These are phyloP conservation scores for Balakata baccata DNA, from an alignment of 345 rosid genomes.

Conservation along the genomic window DNA sequence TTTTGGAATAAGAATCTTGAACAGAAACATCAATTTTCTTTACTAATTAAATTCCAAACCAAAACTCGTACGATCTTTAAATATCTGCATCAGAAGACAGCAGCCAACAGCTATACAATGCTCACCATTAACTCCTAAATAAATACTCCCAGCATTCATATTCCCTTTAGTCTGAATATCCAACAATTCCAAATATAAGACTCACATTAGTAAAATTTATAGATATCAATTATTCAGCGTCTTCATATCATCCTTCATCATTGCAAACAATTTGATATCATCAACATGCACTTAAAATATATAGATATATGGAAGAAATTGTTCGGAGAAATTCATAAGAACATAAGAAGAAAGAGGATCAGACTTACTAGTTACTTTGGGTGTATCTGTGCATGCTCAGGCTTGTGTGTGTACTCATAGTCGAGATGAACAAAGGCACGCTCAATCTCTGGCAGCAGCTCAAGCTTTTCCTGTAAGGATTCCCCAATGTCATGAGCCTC, in stretches of 20 bases:
- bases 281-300: neutral
- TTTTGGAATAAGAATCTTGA: neutral
- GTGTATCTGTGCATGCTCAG: slow-evolving; percentile 66
- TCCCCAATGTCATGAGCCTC: slow-evolving; percentile 96
- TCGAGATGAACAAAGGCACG: slow-evolving; percentile 98
- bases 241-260: neutral
- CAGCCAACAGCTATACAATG: neutral
- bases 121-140: neutral
- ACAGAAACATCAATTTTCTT: neutral
- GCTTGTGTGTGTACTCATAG: slow-evolving; percentile 89
- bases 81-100: neutral
- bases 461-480: slow-evolving; percentile 85
- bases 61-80: neutral
- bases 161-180: neutral
- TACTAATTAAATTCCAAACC: neutral
- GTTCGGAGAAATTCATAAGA: neutral
- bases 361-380: neutral
- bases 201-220: neutral
- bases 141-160: neutral
- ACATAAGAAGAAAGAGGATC: neutral
- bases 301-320: neutral
- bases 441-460: slow-evolving; percentile 80
- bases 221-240: neutral
- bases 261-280: neutral
- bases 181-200: neutral